Base-by-base conservation (phyloP, 2,329 filamentous ascomycete species). In the Fusarium sp. region DNA sequence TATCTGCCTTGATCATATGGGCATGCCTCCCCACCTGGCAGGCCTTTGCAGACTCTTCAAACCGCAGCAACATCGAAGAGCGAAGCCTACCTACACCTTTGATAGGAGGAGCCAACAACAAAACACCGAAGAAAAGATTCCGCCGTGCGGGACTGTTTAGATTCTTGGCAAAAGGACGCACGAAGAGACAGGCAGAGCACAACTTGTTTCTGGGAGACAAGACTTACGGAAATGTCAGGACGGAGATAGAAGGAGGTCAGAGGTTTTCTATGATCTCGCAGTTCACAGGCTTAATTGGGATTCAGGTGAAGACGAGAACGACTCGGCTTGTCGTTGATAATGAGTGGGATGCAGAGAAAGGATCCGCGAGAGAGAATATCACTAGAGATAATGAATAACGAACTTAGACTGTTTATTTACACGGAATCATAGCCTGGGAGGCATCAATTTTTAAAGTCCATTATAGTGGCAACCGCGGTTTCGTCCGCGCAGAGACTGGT, bases 1-100 rank as follows among this genome's bases (percentile, higher is more conserved):
- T 82, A 6, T 76, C 80, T 2, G 75, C 79, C 0, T 77, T 81
- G n/a, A 75, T 83, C 41, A 76, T 83, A 33, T 78, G 82, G 22
- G 77, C 77, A 30, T 81, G 79, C 35, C 72, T 83, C 6, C 82
- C 82, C 3, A 78, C 82, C 13, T 76, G 80, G 47, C 71, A 75
- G 24, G 48, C 46, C 39, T 52, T 50, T 32, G 49, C 52, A 17
- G 48, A 62, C 10, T 40, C 40, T 19, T 19, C 22, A 15, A 41
- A 45, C 8, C 47, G 46, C 4, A 37, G 9, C 39, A 58, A 49
- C 17, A 55, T 37, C 14, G 57, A 49, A 20, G 59, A 26, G 45
- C 47, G 19, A 28, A 59, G 13, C 7, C 61, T 7, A 65, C 80
- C 59, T 74, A 49, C 60, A 48, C 44, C 50, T 9, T 26, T 57